A percentile compares a stretch with the other conserved stretches of the same genome.
Conservation (phyloP, 202 grass and related monocot species). For the Setaria viridis region DNA sequence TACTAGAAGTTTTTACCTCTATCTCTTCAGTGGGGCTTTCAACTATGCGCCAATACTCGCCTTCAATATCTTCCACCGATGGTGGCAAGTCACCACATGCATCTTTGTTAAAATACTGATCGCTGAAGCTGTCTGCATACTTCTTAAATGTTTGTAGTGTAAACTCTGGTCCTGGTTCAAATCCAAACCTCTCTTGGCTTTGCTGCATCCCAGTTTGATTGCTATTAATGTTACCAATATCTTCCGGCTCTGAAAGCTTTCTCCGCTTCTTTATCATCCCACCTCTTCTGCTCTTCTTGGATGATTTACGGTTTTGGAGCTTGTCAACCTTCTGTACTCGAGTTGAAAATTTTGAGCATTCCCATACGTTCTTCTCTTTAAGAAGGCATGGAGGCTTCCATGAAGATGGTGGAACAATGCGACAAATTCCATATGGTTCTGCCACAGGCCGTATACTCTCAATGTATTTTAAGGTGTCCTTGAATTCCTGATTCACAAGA, state of each 20-base stretch:
- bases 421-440: conserved; percentile 88
- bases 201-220: conserved; percentile 49
- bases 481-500: conserved; percentile 67
- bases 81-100: conserved; percentile 51
- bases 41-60: conserved; percentile 99
- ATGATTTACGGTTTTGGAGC: conserved; percentile 87
- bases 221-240: conserved; percentile 15
- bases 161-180: conserved; percentile 87
- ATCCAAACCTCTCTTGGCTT: conserved; percentile 84
- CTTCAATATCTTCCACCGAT: conserved; percentile 87
- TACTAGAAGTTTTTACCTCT: conserved; percentile 60
- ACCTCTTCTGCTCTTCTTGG: conserved; percentile 63
- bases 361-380: conserved; percentile 74
- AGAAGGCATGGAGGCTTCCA: conserved; percentile 92
- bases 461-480: conserved; percentile 92
- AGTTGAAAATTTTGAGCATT: conserved; percentile 79
- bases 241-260: conserved; percentile 66
- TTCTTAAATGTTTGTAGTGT: conserved; percentile 79
- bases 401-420: conserved; percentile 89
- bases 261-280: conserved; percentile 72
- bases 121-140: conserved; percentile 83
- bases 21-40: conserved; percentile 90
- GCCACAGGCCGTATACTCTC: conserved; percentile 72
- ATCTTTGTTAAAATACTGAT: conserved; percentile 69
- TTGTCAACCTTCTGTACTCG: conserved; percentile 86